Conservation (phyloP, 345 rosid species). For the Bruguiera parviflora region DNA sequence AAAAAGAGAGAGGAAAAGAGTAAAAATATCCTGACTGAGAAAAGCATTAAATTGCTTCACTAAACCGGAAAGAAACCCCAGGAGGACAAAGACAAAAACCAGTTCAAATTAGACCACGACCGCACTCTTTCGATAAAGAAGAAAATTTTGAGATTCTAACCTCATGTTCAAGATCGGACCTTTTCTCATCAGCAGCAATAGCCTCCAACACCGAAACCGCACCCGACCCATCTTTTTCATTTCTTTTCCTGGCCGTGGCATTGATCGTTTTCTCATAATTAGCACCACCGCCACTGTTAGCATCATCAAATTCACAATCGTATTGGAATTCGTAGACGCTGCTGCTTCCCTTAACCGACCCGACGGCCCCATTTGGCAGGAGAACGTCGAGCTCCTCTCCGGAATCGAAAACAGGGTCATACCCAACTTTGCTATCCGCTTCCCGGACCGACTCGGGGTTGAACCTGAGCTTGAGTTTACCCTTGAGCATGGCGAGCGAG, state of each 20-base stretch:
- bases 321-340: constrained; percentile 10
- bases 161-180: constrained; percentile 58
- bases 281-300: constrained; percentile 3
- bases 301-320: constrained; percentile 8
- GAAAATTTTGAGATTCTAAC: constrained; percentile 25
- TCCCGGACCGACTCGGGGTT: constrained; percentile 49
- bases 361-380: constrained; percentile 35
- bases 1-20: no score
- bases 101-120: background rate
- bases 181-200: constrained; percentile 56
- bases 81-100: background rate
- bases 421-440: constrained; percentile 34
- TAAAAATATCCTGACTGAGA: no score
- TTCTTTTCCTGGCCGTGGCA: constrained; percentile 12
- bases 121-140: background rate
- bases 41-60: no score
- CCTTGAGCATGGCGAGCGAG: constrained; percentile 40
- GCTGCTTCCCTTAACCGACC: constrained; percentile 20
- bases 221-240: constrained; percentile 29
- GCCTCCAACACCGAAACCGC: constrained; percentile 34
- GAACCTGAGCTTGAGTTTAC: constrained; percentile 46
- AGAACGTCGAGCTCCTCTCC: constrained; percentile 63
- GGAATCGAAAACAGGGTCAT: constrained; percentile 27
- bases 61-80: background rate
- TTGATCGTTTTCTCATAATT: constrained; percentile 16